These are phyloP conservation scores for Sporothrix dimorphospora DNA, from an alignment of 2,329 filamentous ascomycete species.

Conservation along the genomic window DNA sequence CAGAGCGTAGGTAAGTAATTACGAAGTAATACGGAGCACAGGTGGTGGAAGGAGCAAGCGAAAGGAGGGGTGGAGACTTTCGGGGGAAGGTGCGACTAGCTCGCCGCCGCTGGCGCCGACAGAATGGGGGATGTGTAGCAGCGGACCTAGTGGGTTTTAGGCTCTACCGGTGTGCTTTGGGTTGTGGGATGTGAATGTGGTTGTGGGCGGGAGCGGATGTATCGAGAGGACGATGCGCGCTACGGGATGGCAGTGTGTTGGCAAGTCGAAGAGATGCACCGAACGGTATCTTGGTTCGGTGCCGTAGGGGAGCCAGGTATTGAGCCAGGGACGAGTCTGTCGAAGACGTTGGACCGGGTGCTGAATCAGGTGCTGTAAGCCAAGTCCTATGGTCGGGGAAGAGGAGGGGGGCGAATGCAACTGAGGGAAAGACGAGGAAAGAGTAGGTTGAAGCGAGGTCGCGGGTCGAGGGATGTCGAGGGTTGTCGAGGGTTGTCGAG, in stretches of 20 bases:
- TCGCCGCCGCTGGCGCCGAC: not conserved
- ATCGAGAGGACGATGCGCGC: not conserved
- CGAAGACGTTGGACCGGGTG: not conserved
- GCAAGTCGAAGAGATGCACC: not conserved
- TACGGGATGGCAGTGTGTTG: not conserved
- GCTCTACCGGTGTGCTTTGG: not conserved
- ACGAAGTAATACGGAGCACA: not conserved
- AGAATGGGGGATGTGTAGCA: not conserved
- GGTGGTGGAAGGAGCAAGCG: constrained; percentile 1
- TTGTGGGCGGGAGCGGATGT: too few relatives aligned
- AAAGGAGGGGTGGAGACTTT: not conserved
- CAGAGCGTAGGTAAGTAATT: constrained; percentile 9
- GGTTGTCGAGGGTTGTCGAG: too few relatives aligned
- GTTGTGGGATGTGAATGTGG: too few relatives aligned
- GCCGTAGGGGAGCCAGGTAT: not conserved
- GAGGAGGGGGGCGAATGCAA: not conserved
- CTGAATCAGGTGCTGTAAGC: not conserved
- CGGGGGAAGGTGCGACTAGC: not conserved
- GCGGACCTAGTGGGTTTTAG: not conserved
- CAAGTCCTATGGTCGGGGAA: not conserved
- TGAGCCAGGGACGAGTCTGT: not conserved
- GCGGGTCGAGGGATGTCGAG: too few relatives aligned
- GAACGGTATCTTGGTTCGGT: not conserved
- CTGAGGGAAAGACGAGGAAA: not conserved
- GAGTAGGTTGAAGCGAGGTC: not conserved